These are phyloP conservation scores for Spiromastix sp. DNA, from an alignment of 2,329 filamentous ascomycete genomes.

Conservation along the genomic window DNA sequence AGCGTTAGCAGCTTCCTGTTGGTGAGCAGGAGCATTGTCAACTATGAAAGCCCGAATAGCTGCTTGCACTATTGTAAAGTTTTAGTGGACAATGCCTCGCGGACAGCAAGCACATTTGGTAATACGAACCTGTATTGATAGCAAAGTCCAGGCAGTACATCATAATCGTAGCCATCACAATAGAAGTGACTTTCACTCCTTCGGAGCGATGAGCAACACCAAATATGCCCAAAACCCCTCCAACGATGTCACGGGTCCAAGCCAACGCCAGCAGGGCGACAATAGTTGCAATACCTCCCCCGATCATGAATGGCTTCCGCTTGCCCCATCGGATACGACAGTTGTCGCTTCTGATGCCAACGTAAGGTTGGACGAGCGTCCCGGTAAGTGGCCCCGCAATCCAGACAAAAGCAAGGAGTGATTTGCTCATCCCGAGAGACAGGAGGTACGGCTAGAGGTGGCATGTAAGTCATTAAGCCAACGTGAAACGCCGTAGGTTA, in stretches of 20 bases:
- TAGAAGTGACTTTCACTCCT: conserved; percentile 55
- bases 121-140: conserved; percentile 69
- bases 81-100: conserved; percentile 6
- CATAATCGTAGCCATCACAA: conserved; percentile 70
- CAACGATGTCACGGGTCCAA: conserved; percentile 64
- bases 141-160: conserved; percentile 89
- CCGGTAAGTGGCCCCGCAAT: conserved; percentile 72
- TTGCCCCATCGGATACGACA: conserved; percentile 66
- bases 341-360: conserved; percentile 71
- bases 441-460: conserved; percentile 62
- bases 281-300: conserved; percentile 57
- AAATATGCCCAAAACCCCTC: conserved; percentile 57
- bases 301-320: conserved; percentile 71
- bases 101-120: neutral
- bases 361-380: conserved; percentile 69
- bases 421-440: conserved; percentile 72
- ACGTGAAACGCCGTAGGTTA: too few relatives aligned
- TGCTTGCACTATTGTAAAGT: conserved; percentile 58
- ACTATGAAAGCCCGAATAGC: conserved; percentile 86
- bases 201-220: conserved; percentile 57
- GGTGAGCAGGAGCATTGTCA: conserved; percentile 82
- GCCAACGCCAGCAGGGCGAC: conserved; percentile 58
- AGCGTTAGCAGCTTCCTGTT: conserved; percentile 87
- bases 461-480: too few relatives aligned
- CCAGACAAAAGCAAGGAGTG: conserved; percentile 74